phyloP scores from a whole-genome alignment of 768 basidiomycete species.

The Amanita fuliginea region DNA sequence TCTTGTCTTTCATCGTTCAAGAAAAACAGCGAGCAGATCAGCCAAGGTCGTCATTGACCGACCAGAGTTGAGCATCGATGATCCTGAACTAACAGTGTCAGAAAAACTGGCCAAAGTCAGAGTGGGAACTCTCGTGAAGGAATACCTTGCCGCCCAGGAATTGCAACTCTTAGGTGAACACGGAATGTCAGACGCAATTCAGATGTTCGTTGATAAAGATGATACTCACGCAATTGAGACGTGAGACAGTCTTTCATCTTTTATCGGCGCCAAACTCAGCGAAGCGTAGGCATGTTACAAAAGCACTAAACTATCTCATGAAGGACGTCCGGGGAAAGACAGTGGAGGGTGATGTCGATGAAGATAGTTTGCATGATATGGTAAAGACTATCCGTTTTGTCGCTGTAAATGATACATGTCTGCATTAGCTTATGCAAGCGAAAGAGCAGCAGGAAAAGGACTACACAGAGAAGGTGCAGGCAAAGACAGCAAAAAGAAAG shows the following conservation, averaged over 20 bases:
- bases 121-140: slow-evolving; percentile 82
- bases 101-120: slow-evolving; percentile 75
- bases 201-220: slow-evolving; percentile 95
- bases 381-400: slow-evolving; percentile 37
- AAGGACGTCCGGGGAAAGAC: slow-evolving; percentile 43
- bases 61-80: slow-evolving; percentile 76
- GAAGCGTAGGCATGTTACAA: slow-evolving; percentile 49
- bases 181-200: slow-evolving; percentile 90
- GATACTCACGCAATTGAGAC: slow-evolving; percentile 85
- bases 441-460: slow-evolving; percentile 59
- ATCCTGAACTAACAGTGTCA: slow-evolving; percentile 49
- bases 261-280: background rate
- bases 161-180: slow-evolving; percentile 82
- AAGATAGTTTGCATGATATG: slow-evolving; percentile 64
- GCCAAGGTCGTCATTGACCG: slow-evolving; percentile 61
- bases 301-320: slow-evolving; percentile 49
- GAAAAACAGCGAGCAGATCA: slow-evolving; percentile 39
- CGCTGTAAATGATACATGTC: background rate
- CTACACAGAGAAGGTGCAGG: slow-evolving; percentile 35
- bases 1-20: slow-evolving; percentile 80
- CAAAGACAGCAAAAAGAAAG: slow-evolving; percentile 31
- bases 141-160: slow-evolving; percentile 89
- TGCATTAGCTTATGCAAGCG: slow-evolving; percentile 50
- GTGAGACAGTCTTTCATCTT: slow-evolving; percentile 33
- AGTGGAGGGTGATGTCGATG: slow-evolving; percentile 51